phyloP scores from a whole-genome alignment of 1,284 basidiomycete genomes.

The Trichosporon coremiiforme region DNA sequence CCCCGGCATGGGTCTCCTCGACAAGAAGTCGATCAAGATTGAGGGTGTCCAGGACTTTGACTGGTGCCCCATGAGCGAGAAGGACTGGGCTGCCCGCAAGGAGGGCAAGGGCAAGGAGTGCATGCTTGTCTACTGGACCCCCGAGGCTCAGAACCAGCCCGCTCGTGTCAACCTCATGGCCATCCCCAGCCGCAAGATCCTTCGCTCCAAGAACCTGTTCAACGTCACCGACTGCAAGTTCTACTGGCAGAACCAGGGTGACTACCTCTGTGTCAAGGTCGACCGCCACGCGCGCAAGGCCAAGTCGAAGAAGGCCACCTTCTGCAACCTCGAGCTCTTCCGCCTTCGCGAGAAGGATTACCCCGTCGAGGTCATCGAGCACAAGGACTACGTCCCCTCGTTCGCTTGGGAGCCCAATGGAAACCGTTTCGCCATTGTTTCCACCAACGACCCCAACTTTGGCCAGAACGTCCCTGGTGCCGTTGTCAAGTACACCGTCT shows the following conservation, averaged over 20 bases:
- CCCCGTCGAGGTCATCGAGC: constrained; percentile 96
- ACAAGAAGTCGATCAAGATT: constrained; percentile 97
- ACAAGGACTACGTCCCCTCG: constrained; percentile 95
- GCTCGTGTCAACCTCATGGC: constrained; percentile 91
- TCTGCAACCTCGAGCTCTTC: constrained; percentile 98
- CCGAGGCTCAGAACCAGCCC: constrained; percentile 94
- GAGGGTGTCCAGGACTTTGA: constrained; percentile 99
- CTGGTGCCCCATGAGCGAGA: constrained; percentile 94
- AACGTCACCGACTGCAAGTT: constrained; percentile 98
- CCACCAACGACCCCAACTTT: constrained; percentile 90
- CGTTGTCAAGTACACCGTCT: constrained; percentile 93
- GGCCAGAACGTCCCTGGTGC: constrained; percentile 85
- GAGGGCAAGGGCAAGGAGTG: constrained; percentile 69
- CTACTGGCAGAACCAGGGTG: constrained; percentile 98
- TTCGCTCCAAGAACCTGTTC: constrained; percentile 97
- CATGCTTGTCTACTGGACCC: constrained; percentile 97
- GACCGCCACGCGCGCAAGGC: constrained; percentile 80
- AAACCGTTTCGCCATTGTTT: constrained; percentile 93
- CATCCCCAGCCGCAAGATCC: constrained; percentile 79
- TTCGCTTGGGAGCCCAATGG: constrained; percentile 99
- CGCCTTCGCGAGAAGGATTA: constrained; percentile 96
- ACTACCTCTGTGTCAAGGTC: constrained; percentile 98
- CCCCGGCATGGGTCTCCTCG: constrained; percentile 89
- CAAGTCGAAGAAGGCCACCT: constrained; percentile 98
- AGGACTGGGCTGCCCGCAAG: constrained; percentile 75